Conservation (phyloP, 164 flowering plant genomes). For the Sextonia rubra region DNA sequence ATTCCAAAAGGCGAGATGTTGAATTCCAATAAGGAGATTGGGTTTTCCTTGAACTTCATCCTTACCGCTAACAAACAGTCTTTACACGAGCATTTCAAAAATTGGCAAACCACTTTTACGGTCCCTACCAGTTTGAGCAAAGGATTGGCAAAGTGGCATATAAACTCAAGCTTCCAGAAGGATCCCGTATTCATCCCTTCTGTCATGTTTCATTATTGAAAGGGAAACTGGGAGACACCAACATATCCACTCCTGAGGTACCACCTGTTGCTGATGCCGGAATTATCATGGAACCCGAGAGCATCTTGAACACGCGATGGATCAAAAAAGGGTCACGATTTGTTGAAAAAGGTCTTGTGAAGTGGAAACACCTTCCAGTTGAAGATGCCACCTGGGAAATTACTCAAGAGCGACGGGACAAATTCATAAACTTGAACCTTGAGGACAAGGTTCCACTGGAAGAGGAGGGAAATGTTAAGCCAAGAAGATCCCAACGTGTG, state of each 20-base stretch:
- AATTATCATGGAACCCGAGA: not conserved
- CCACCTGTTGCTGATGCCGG: not conserved
- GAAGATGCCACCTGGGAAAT: too few species aligned
- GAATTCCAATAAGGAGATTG: not conserved
- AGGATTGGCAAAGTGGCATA: not conserved
- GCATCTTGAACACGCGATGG: not conserved
- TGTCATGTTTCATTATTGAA: not conserved
- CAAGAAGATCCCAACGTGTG: too few species aligned
- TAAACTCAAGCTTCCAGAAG: constrained; percentile 1
- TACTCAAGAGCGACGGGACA: too few species aligned
- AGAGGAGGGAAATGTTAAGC: too few species aligned
- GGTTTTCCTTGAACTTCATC: constrained; percentile 5
- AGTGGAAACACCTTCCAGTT: not conserved
- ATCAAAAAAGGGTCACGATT: not conserved
- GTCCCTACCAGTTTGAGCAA: not conserved
- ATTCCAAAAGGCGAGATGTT: not conserved
- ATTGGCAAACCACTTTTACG: constrained; percentile 1
- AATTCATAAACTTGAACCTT: too few species aligned
- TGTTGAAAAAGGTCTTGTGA: not conserved
- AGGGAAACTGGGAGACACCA: not conserved
- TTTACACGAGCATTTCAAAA: not conserved
- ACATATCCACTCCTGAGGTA: not conserved
- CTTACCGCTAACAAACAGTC: not conserved
- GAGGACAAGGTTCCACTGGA: too few species aligned
- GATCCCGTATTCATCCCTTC: not conserved